Base-by-base conservation (phyloP, 345 rosid species). In the Linum usitatissimum region DNA sequence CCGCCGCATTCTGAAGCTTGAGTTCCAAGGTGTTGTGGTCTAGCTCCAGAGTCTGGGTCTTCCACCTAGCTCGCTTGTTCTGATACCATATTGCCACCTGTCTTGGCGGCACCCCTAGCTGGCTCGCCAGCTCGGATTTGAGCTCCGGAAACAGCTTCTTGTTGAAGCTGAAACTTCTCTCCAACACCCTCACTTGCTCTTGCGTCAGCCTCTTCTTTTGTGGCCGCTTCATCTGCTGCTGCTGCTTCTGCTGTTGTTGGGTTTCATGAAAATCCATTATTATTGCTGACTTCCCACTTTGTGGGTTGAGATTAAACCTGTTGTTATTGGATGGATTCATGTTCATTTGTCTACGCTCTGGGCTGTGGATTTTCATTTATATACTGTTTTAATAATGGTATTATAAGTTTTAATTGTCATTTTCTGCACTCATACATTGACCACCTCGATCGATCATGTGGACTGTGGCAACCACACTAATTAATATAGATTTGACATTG, bases 41-140 rank as follows among this genome's bases (percentile, higher is more conserved):
- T 28, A 80, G 76, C 71, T 89, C 98, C 1, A 92, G 73, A 75
- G 76, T 80, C 63, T 83, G 93, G 13, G 98, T 82, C 80, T 74
- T 84, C 86, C 89, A 92, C 76, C 96, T 71, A 2, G 96, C 98
- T 30, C 96, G 80, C 81, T 82, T 84, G 91, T 89, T 89, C 66
- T 92, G 98, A 72, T 86, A 92, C 98, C 98, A 92, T 57, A 92
- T 78, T 10, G 98, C 89, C 0, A 92, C 86, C 74, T 85, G 98
- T 64, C 93, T 73, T 3, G 91, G 80, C 8, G 95, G 91, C 53
- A 92, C 79, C 1, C 84, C 79, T 0, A 92, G 82, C 70, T 80
- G 85, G 59, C 59, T 79, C 0, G 96, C 84, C 2, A 92, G 84
- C 57, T 83, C 84, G 61, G 72, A 82, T 77, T 89, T 92, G 53